Base-by-base conservation (phyloP, 202 grass and related monocot species). In the Brachypodium distachyon region DNA sequence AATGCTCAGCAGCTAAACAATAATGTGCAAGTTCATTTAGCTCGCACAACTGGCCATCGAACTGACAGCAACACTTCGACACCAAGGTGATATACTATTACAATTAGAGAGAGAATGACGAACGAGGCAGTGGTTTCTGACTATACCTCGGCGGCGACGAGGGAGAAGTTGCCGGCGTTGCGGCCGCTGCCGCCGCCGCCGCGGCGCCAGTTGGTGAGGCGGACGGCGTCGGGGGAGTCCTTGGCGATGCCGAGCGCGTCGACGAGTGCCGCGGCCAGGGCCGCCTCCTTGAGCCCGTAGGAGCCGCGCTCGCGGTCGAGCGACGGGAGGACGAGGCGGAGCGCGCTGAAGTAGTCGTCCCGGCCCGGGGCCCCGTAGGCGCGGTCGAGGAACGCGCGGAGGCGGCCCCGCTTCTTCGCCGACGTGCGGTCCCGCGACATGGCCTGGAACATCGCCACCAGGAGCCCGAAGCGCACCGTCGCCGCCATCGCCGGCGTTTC, bases 251-350 rank as follows among this genome's bases (percentile, higher is more conserved):
- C 91, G 29, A 97, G 89, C 49, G 91, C 91, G 12, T 97, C 95
- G 8, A 97, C 84, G 29, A 97, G 86, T 27, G 68, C 86, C 14
- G 89, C 16, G 48, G 95, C 91, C 23, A 97, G 83, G 39, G 91
- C 16, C 1, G 89, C 69, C 87, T 97, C 95, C 89, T 97, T 94
- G 79, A 97, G 88, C 7, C 95, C 95, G 82, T 97, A 97, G 68
- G 95, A 84, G 4, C 89, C 85, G 46, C 91, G 87, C 82, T 97
- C 95, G 40, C 95, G 86, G 87, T 97, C 95, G 28, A 97, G 91
- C 38, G 67, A 70, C 1, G 91, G 95, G 48, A 97, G 82, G 28
- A 90, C 53, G 73, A 97, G 87, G 23, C 90, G 90, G n/a, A 97
- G 49, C 37, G 79, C 90, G 73, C 95, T 94, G 91, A 97, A 97